phyloP scores from a whole-genome alignment of 1,284 basidiomycete species.

The Takashimella tepidaria region DNA sequence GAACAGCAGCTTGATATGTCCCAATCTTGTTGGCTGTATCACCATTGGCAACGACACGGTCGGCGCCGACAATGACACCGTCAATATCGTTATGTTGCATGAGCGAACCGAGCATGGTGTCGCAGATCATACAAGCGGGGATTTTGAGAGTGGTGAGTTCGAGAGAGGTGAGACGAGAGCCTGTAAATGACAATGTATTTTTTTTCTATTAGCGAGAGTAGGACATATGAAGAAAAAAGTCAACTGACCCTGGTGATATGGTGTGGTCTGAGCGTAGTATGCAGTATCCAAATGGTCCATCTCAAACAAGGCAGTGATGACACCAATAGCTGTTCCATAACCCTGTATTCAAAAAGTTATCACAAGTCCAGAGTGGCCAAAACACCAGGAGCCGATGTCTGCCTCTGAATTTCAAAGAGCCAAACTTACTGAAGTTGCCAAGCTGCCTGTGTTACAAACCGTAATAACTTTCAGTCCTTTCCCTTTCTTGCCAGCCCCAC shows the following conservation, averaged over 20 bases:
- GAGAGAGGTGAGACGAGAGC: constrained; percentile 66
- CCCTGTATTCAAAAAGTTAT: constrained; percentile 57
- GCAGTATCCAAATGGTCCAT: constrained; percentile 68
- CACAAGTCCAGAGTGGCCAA: too few species aligned
- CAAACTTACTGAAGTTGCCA: constrained; percentile 79
- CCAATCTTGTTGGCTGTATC: constrained; percentile 95
- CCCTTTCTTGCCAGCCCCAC: constrained; percentile 47
- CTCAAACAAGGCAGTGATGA: constrained; percentile 82
- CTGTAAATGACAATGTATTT: too few species aligned
- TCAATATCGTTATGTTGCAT: constrained; percentile 82
- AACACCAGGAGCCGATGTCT: too few species aligned
- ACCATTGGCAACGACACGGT: constrained; percentile 80
- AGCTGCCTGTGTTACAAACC: constrained; percentile 90
- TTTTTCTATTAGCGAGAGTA: too few species aligned
- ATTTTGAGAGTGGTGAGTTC: constrained; percentile 76
- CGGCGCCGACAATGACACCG: constrained; percentile 79
- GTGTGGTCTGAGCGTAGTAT: constrained; percentile 82
- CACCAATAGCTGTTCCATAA: constrained; percentile 87
- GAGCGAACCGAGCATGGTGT: constrained; percentile 88
- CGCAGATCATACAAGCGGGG: constrained; percentile 83
- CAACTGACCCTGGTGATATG: constrained; percentile 87
- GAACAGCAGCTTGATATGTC: constrained; percentile 83
- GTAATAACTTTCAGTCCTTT: constrained; percentile 70
- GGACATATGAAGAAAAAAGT: background rate
- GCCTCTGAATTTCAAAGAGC: too few species aligned